Evolutionary conservation across 2,329 filamentous ascomycete genomes (phyloP).

Genomic region (Diaporthe nobilis): DNA sequence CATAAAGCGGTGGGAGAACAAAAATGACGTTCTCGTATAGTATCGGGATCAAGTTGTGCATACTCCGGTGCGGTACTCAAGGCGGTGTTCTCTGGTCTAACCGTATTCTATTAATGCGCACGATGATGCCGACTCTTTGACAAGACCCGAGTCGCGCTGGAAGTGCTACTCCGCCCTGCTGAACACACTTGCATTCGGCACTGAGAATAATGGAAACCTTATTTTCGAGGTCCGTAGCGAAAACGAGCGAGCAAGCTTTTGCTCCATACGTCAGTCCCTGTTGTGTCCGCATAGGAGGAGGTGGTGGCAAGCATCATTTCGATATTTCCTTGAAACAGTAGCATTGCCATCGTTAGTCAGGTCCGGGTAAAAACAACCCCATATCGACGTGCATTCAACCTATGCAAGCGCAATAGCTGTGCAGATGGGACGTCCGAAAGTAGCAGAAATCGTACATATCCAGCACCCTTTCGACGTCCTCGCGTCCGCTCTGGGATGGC

Average conservation of each 20-base stretch:
- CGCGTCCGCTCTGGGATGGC: constrained; percentile 17
- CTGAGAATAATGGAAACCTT: background rate
- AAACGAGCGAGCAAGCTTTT: background rate
- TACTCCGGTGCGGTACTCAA: too few relatives aligned
- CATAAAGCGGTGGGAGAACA: too few relatives aligned
- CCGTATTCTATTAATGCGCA: background rate
- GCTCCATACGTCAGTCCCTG: background rate
- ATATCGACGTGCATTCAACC: constrained; percentile 26
- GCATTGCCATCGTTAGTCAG: constrained; percentile 12
- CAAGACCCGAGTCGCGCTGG: background rate
- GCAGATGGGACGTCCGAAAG: constrained; percentile 2
- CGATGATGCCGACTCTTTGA: background rate
- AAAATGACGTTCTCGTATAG: background rate
- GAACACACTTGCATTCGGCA: background rate
- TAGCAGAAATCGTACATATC: background rate
- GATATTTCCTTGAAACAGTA: constrained; percentile 4
- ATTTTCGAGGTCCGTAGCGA: background rate
- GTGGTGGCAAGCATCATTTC: background rate
- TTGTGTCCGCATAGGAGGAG: background rate
- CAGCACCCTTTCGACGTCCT: background rate
- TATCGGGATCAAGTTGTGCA: background rate
- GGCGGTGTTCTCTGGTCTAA: background rate
- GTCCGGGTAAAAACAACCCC: constrained; percentile 10
- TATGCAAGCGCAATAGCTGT: constrained; percentile 16
- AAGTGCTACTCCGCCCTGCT: background rate